Base-by-base conservation (phyloP, 2,329 filamentous ascomycete genomes). In the Achaetomium macrosporum region DNA sequence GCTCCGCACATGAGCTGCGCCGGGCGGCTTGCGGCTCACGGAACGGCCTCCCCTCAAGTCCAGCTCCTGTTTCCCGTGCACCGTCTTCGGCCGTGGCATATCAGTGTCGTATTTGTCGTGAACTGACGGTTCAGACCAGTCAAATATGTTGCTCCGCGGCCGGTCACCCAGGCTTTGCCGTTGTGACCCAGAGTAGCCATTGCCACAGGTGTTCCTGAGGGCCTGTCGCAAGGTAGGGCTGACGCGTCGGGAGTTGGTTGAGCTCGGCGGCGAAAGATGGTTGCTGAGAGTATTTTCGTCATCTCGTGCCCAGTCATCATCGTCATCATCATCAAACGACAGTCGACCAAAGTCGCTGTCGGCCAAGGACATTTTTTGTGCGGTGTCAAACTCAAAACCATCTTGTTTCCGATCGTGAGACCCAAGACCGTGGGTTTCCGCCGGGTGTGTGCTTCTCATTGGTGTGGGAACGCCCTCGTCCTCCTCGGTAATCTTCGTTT, bases 61-160 rank as follows among this genome's bases (percentile, higher is more conserved):
- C 55, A 82, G 71, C 61, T 87, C 80, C 60, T 88, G 87, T 68
- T 90, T 90, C 13, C 83, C 84, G 65, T 90, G 86, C 36, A 88
- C 84, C 13, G 88, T 91, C 63, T 81, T 84, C 1, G 87, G 87
- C 25, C 87, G 79, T 42, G 77, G 76, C n/a, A 77, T 77, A 54
- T 77, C 78, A 15, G 71, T 69, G 43, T 85, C 80, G 48, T 74
- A 70, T 68, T 83, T 86, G 20, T 87, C 85, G 54, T 80, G 73
- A 7, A 73, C 70, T 25, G 79, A 70, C 13, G 84, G 77, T 66
- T 91, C 88, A 44, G 84, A 83, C 86, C 86, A 90, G 66, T 91
- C 87, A 61, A 91, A 91, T 3, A 91, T 73, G 59, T 79, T 90
- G 66, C 85, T 87, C 56, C 79, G 72, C 2, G 79, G 79, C 13